Evolutionary conservation across 2,329 filamentous ascomycete genomes (phyloP), one percentile per base, ranked within the genome.

Genomic region (Penicillium sp.): DNA sequence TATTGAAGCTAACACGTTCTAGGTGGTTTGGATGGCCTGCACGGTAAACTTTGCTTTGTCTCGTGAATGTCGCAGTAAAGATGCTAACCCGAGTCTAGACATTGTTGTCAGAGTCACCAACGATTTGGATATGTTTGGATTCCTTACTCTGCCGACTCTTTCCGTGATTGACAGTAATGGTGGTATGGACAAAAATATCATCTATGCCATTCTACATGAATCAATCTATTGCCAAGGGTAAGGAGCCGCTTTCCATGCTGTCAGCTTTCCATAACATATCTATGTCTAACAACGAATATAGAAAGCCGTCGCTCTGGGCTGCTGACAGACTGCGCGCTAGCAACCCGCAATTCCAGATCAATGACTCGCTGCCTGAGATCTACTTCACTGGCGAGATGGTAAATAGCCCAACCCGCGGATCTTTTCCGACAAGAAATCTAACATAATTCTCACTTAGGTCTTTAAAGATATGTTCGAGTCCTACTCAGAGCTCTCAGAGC

Each of bases 331-430:
- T 67, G 40, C 68, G 69, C 24, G 58, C 64, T 18, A 66, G 65
- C 5, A 76, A 75, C 58, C 69, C 77, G 0, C 74, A 74, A 16
- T 85, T 84, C 70, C 74, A 78, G 50, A 66, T 78, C 18, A 73
- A 77, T 2, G 72, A 58, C 9, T 70, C 70, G 0, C 72, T 78
- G 6, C 69, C 76, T 2, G 86, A 87, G 0, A 78, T 94, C 22
- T 89, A 83, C 72, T 96, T 97, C 76, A 91, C 90, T 0, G 92
- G 92, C 57, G 93, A 97, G 76, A 97, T 96, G 91, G 79, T 81
- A 67, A 61, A 61, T 50, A 31, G 26, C 35, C 6, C 13, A 24
- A 8, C n/a, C 5, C 10, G 22, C 22, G 22, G 22, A 10, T 11
- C 3, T 16, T 22, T 39, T 40, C 8, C 8, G 22, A 35, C 14